Conservation (phyloP, 129 eudicot species). For the Daucus carota region DNA sequence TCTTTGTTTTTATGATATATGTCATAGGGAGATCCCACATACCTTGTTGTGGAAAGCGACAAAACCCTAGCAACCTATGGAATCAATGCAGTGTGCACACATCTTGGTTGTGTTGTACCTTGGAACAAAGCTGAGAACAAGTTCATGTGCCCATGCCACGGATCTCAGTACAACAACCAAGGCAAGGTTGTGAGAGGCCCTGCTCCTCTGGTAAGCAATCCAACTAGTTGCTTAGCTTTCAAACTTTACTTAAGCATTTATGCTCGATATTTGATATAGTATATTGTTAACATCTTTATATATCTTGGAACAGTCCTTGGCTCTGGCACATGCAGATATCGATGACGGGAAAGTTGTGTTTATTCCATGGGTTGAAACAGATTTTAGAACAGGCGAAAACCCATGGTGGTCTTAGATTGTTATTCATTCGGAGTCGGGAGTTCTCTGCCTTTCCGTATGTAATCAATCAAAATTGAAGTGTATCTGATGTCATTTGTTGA, state of each 20-base stretch:
- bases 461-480: neutral
- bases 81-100: constrained; percentile 86
- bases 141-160: constrained; percentile 93
- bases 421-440: neutral
- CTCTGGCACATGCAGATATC: constrained; percentile 67
- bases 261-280: neutral
- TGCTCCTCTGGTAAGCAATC: constrained; percentile 56
- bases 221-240: neutral
- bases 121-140: constrained; percentile 91
- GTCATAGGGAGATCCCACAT: constrained; percentile 83
- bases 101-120: constrained; percentile 92
- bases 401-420: constrained; percentile 84
- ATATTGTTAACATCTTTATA: neutral
- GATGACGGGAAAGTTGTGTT: constrained; percentile 73
- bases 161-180: constrained; percentile 69
- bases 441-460: constrained; percentile 2
- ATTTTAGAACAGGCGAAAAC: constrained; percentile 75
- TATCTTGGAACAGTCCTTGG: constrained; percentile 63
- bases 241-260: neutral
- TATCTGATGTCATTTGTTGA: constrained; percentile 9
- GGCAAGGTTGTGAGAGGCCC: constrained; percentile 73
- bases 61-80: constrained; percentile 64
- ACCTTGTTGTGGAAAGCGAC: constrained; percentile 76
- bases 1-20: neutral
- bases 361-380: constrained; percentile 74